Evolutionary conservation across 1,139 yeast species (phyloP).

Genomic region (Protomyces arabidopsidicola): DNA sequence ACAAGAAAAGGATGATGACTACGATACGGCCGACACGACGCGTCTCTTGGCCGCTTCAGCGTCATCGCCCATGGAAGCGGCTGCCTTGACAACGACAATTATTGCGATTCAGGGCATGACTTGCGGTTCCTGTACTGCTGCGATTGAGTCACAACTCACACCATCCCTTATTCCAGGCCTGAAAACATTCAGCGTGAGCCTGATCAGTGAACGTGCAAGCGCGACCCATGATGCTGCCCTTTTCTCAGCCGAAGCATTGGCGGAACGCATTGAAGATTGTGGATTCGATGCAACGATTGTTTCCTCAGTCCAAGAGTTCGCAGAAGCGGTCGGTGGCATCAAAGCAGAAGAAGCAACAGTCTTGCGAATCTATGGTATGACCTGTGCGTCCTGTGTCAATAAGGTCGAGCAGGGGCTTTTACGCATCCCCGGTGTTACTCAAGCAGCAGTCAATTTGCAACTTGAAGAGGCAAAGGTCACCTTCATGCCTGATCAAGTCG

Average conservation of each 20-base stretch:
- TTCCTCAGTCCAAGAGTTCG: not conserved
- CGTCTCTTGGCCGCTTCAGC: not conserved
- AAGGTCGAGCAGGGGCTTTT: conserved; percentile 57
- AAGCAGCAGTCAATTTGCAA: conserved; percentile 60
- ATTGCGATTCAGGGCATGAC: conserved; percentile 64
- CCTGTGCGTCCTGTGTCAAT: conserved; percentile 76
- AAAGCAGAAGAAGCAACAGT: not conserved
- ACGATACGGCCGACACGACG: not conserved
- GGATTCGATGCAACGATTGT: conserved; percentile 28
- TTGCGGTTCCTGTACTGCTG: conserved; percentile 72
- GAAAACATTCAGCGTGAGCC: conserved; percentile 3
- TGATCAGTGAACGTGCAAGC: conserved; percentile 18
- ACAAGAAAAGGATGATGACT: not conserved
- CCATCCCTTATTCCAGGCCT: conserved; percentile 10
- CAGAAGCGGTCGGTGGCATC: not conserved
- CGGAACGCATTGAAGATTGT: conserved; percentile 30
- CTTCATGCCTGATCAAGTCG: conserved; percentile 43
- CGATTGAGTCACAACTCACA: conserved; percentile 54
- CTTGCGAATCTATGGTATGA: conserved; percentile 63
- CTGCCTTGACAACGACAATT: conserved; percentile 7
- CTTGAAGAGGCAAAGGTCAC: conserved; percentile 65
- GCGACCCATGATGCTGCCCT: conserved; percentile 9
- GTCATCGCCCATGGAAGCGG: not conserved
- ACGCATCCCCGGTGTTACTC: conserved; percentile 47
- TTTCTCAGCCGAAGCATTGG: not conserved